Evolutionary conservation across 2,329 filamentous ascomycete genomes (phyloP), one percentile per base, ranked within the genome.

Genomic region (Leptographium radiaticola): DNA sequence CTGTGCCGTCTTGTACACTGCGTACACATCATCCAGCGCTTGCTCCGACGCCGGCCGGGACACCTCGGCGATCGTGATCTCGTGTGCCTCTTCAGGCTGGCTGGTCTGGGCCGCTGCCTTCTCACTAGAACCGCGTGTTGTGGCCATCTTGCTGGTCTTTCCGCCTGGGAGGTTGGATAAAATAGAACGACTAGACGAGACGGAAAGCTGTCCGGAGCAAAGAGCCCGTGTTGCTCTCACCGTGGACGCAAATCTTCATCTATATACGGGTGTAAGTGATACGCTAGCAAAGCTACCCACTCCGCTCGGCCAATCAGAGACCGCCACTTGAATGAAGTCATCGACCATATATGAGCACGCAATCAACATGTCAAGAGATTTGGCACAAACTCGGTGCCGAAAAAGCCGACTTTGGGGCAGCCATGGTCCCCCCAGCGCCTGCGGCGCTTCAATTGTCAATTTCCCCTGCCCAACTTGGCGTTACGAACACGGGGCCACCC

Each of bases 21-120:
- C 59, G 52, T 67, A 66, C 42, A 60, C 65, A 30, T 68, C 65
- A 50, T 68, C 66, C 42, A 67, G 57, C 34, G 34, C 45, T 6
- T 53, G 12, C 15, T 49, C 45, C 15, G 53, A 51, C 13, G 42
- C n/a, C 16, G 30, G 20, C 13, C 5, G 38, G n/a, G 46, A 31
- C 16, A 6, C n/a, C 15, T 38, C n/a, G 10, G 10, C 34, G 3
- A 18, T 30, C 47, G 11, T 31, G 38, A 25, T 43, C 38, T 51
- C 25, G 9, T 39, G 20, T 25, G n/a, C 34, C 36, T 39, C 30
- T 31, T 49, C 47, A 7, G 25, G 25, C 25, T 25, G 2, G 25
- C 25, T 25, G 25, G 25, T 5, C 25, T 25, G 25, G 25, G 25
- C 5, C 25, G 25, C 25, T 25, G 25, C 25, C 3, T 25, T 25